phyloP scores from a whole-genome alignment of 2,329 filamentous ascomycete species.

The Exophiala bonariae region DNA sequence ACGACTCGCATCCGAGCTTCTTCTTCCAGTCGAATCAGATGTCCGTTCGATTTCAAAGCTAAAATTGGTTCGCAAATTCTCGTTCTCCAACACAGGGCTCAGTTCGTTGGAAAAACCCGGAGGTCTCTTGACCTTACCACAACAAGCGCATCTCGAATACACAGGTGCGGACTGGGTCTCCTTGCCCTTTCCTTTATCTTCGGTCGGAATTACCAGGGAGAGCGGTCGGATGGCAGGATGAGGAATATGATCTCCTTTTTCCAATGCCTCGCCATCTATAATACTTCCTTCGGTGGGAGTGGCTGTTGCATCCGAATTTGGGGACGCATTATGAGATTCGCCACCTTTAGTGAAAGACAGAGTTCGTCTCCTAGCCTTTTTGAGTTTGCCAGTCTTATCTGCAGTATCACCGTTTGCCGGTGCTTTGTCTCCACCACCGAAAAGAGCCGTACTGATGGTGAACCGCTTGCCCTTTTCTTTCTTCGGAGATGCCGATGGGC shows the following conservation, averaged over 20 bases:
- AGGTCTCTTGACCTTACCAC: conserved; percentile 26
- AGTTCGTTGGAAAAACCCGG: conserved; percentile 20
- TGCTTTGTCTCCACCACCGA: conserved; percentile 14
- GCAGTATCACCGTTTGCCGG: conserved; percentile 5
- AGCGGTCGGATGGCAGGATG: conserved; percentile 24
- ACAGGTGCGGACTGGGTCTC: conserved; percentile 17
- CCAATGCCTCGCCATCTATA: conserved; percentile 9
- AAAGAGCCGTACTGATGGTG: conserved; percentile 16
- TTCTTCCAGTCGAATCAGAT: conserved; percentile 11
- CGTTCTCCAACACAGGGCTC: conserved; percentile 28
- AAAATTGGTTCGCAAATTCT: conserved; percentile 27
- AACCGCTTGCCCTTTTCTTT: conserved; percentile 22
- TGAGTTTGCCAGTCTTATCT: conserved; percentile 13
- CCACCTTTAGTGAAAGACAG: conserved; percentile 9
- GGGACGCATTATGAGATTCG: neutral
- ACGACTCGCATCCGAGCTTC: conserved; percentile 20
- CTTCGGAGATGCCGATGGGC: conserved; percentile 10
- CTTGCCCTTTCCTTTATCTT: conserved; percentile 26
- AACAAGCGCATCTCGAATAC: conserved; percentile 27
- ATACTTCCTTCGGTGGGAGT: neutral
- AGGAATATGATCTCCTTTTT: conserved; percentile 10
- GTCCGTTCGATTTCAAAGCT: conserved; percentile 26
- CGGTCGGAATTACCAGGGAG: conserved; percentile 17
- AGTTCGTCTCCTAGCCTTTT: conserved; percentile 19
- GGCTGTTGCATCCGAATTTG: neutral